Evolutionary conservation across 2,329 filamentous ascomycete genomes (phyloP), one percentile per base, ranked within the genome.

Genomic region (Alternaria sp.): DNA sequence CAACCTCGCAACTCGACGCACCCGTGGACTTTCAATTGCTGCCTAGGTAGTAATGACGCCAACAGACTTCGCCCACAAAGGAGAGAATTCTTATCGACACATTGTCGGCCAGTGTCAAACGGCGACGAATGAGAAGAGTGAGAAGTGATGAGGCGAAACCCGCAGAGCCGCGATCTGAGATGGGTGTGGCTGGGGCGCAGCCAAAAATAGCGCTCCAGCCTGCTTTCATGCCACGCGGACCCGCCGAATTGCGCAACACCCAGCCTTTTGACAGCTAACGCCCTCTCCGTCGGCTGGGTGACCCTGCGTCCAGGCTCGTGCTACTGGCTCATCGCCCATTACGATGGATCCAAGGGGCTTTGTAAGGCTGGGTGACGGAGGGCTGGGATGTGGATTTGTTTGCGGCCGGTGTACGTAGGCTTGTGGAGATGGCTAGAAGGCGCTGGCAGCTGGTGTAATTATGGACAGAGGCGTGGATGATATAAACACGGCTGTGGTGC

Each of bases 311-410:
- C 17, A 12, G 30, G 26, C 30, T 59, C 44, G 43, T 59, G 50
- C 53, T 56, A 65, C 59, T 49, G 52, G 47, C 28, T 53, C 30
- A 23, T 47, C 40, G 53, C 21, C 57, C 26, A 8, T 45, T 57
- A 44, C 45, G 46, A 59, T 52, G 55, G 59, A 36, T 30, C 59
- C 40, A 52, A 51, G 55, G 62, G 54, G 46, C 45, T 43, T 47
- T 17, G 49, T 59, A 58, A 32, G 59, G 62, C 55, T 65, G 62
- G 50, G 26, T 47, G 43, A 28, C 21, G 46, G 45, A 59, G 36
- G 64, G 64, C 61, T 66, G 64, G 64, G 50, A 61, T 52, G 57
- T 53, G 57, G 52, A 58, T 43, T 17, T 63, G 53, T 60, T 65
- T 54, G 56, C 52, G 21, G 54, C 32, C 57, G 61, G 58, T 25